phyloP scores from a whole-genome alignment of 306 rosid genomes.

The Luffa acutangula region DNA sequence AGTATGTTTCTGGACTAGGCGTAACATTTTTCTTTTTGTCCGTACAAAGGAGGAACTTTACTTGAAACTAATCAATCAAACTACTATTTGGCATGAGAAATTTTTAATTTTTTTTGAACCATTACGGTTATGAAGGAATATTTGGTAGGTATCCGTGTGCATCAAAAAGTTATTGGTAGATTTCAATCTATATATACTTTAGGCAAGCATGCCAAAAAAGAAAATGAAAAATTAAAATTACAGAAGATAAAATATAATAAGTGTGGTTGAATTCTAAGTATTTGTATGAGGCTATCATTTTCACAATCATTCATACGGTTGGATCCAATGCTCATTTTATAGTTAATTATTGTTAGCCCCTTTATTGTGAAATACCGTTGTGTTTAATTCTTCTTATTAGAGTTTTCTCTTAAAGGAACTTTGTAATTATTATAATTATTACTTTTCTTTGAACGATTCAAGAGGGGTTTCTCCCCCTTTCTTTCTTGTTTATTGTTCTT shows the following conservation, averaged over 20 bases:
- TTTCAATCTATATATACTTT: neutral
- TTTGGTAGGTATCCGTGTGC: neutral
- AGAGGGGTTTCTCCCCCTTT: no score
- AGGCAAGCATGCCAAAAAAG: neutral
- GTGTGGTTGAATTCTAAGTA: neutral
- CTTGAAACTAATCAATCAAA: neutral
- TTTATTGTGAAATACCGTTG: neutral
- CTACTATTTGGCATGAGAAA: neutral
- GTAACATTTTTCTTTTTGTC: neutral
- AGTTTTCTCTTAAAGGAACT: neutral
- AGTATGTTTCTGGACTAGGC: neutral
- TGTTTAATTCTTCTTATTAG: neutral
- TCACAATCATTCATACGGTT: neutral
- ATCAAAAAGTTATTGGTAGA: neutral
- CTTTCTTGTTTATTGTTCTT: no score
- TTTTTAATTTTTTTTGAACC: neutral
- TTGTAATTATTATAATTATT: neutral
- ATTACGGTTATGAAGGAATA: neutral
- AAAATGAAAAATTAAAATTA: neutral
- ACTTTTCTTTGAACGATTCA: no score
- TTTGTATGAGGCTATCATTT: neutral
- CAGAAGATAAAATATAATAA: neutral
- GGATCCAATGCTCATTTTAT: neutral
- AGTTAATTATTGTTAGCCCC: neutral
- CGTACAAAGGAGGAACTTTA: neutral